These are phyloP conservation scores for Saccharomyces kudriavzevii DNA, from an alignment of 805 yeast species.

Conservation along the genomic window DNA sequence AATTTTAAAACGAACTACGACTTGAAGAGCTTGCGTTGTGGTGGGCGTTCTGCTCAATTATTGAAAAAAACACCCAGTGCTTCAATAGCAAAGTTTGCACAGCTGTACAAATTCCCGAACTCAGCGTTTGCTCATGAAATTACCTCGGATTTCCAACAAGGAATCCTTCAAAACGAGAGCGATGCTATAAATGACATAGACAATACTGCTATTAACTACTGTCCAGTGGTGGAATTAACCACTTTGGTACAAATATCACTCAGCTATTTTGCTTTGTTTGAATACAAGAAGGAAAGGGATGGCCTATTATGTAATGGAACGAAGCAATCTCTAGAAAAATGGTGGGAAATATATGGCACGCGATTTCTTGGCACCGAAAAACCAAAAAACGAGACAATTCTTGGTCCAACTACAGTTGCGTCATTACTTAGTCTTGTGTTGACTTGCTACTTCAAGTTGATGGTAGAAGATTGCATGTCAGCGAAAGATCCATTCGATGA, in stretches of 20 bases:
- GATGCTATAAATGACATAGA: not conserved
- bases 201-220: slow-evolving; percentile 18
- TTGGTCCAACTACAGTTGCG: slow-evolving; percentile 64
- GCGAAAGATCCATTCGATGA: slow-evolving; percentile 79
- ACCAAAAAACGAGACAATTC: slow-evolving; percentile 40
- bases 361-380: slow-evolving; percentile 23
- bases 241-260: slow-evolving; percentile 67
- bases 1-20: slow-evolving; percentile 67
- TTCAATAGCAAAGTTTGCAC: slow-evolving; percentile 70
- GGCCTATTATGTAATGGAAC: slow-evolving; percentile 80
- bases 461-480: slow-evolving; percentile 51
- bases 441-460: slow-evolving; percentile 56
- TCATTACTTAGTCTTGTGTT: slow-evolving; percentile 73
- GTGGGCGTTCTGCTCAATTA: slow-evolving; percentile 74
- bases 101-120: slow-evolving; percentile 52
- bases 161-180: not conserved
- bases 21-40: slow-evolving; percentile 68
- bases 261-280: slow-evolving; percentile 67
- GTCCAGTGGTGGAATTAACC: slow-evolving; percentile 69
- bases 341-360: slow-evolving; percentile 77
- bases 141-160: not conserved
- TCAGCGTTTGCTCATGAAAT: slow-evolving; percentile 2
- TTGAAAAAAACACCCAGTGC: slow-evolving; percentile 69
- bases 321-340: slow-evolving; percentile 54
- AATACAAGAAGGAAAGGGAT: slow-evolving; percentile 57